These are phyloP conservation scores for Porphyrellus cyaneotinctus DNA, from an alignment of 768 basidiomycete species.

Conservation along the genomic window DNA sequence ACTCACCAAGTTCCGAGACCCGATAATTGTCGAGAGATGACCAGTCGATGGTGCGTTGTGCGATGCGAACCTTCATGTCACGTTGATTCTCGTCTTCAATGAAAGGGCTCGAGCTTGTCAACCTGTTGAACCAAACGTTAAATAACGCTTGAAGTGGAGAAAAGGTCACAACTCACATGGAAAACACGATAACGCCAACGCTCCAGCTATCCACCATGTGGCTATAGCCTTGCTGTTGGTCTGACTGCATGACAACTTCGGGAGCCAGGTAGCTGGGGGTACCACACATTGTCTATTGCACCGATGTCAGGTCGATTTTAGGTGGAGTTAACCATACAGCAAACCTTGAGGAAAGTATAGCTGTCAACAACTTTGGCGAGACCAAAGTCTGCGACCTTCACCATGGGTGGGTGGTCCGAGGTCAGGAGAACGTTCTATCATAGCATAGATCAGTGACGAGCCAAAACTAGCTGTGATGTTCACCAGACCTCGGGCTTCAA, in stretches of 20 bases:
- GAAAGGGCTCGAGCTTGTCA: constrained; percentile 77
- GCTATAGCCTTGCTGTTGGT: constrained; percentile 67
- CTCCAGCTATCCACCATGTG: constrained; percentile 95
- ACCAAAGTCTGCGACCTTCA: constrained; percentile 96
- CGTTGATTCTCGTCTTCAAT: constrained; percentile 62
- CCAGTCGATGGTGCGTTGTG: constrained; percentile 62
- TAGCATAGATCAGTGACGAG: constrained; percentile 1
- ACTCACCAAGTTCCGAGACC: constrained; percentile 48
- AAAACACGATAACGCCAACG: constrained; percentile 90
- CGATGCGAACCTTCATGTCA: constrained; percentile 60
- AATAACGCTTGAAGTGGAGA: neutral
- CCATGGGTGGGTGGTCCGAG: constrained; percentile 54
- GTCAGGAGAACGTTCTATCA: constrained; percentile 82
- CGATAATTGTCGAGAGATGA: constrained; percentile 35
- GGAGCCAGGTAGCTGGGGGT: constrained; percentile 94
- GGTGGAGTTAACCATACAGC: constrained; percentile 18
- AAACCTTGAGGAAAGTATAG: constrained; percentile 68
- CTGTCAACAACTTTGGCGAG: constrained; percentile 89
- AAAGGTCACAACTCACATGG: constrained; percentile 56
- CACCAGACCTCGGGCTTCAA: constrained; percentile 74
- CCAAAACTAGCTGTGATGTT: neutral
- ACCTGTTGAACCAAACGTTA: constrained; percentile 40
- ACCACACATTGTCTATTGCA: constrained; percentile 82
- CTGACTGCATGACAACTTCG: constrained; percentile 71
- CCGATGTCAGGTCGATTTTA: neutral